These are phyloP conservation scores for Dioszegia crocea DNA, from an alignment of 768 basidiomycete species.

Conservation along the genomic window DNA sequence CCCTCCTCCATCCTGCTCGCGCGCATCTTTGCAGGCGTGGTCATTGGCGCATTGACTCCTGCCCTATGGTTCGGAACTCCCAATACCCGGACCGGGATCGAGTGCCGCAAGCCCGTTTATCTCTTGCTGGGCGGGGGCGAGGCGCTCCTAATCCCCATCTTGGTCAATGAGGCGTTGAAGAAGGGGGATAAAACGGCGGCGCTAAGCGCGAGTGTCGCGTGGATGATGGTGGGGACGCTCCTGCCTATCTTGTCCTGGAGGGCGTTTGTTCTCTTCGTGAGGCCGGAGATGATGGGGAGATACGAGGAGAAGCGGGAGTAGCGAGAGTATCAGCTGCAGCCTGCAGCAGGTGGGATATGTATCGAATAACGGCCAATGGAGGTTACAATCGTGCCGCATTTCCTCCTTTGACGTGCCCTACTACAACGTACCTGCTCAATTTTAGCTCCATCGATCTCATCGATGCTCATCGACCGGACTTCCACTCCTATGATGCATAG, in stretches of 20 bases:
- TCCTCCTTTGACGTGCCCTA: too few species aligned
- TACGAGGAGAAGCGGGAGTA: conserved; percentile 14
- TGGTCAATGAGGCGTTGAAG: conserved; percentile 17
- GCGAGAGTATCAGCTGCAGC: too few species aligned
- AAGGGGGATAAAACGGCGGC: conserved; percentile 8
- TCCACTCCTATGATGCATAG: too few species aligned
- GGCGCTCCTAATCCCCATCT: conserved; percentile 21
- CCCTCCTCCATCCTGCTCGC: conserved; percentile 23
- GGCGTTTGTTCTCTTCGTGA: conserved; percentile 18
- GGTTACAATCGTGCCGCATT: too few species aligned
- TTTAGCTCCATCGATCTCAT: too few species aligned
- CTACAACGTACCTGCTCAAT: too few species aligned
- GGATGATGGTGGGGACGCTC: conserved; percentile 14
- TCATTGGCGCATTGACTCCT: conserved; percentile 29
- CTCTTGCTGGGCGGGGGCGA: conserved; percentile 26
- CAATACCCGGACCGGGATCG: conserved; percentile 18
- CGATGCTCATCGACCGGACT: too few species aligned
- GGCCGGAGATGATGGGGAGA: conserved; percentile 23
- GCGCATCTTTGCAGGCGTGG: conserved; percentile 26
- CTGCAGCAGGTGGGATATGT: too few species aligned
- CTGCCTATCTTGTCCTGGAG: conserved; percentile 26
- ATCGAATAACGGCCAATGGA: too few species aligned
- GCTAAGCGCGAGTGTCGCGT: conserved; percentile 6
- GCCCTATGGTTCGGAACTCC: conserved; percentile 11
- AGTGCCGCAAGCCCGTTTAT: conserved; percentile 16